A percentile compares a stretch with the other conserved stretches of the same genome.
These are phyloP conservation scores for Penicillium polonicum DNA, from an alignment of 2,329 filamentous ascomycete genomes.

Conservation along the genomic window DNA sequence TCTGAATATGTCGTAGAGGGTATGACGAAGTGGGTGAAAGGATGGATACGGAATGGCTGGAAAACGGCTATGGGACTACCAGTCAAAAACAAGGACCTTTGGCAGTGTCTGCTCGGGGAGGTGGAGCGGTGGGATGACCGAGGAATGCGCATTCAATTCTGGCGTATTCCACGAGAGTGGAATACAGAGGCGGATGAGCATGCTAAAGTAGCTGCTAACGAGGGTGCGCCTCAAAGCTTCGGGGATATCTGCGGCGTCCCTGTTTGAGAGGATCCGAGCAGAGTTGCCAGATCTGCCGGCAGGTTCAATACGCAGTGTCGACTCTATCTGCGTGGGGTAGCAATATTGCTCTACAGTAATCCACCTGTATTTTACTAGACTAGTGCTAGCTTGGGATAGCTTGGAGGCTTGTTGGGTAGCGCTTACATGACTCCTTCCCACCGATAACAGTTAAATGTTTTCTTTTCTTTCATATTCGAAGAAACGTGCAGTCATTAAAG, in stretches of 20 bases:
- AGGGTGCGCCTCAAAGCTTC: too few species aligned
- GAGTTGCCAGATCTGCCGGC: not conserved
- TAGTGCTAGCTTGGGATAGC: not conserved
- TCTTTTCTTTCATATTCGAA: not conserved
- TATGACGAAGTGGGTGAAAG: constrained; percentile 46
- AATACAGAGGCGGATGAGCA: not conserved
- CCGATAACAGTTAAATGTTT: not conserved
- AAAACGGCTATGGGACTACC: constrained; percentile 20
- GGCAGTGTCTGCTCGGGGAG: constrained; percentile 50
- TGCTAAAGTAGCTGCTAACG: not conserved
- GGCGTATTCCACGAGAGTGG: not conserved
- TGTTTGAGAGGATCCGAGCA: not conserved
- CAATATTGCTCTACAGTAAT: too few species aligned
- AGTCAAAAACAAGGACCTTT: constrained; percentile 34
- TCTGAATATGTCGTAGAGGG: constrained; percentile 53
- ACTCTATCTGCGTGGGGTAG: too few species aligned
- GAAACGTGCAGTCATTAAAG: not conserved
- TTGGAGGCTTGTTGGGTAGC: not conserved
- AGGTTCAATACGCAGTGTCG: not conserved
- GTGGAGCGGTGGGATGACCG: constrained; percentile 31
- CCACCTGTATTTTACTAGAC: not conserved
- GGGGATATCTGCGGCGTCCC: not conserved
- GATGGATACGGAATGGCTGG: constrained; percentile 39
- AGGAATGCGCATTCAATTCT: constrained; percentile 25
- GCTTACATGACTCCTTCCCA: not conserved